Percentiles rank a stretch among this genome's conserved stretches.
These are phyloP conservation scores for Malassezia vespertilionis DNA, from an alignment of 1,284 basidiomycete genomes.

Conservation along the genomic window DNA sequence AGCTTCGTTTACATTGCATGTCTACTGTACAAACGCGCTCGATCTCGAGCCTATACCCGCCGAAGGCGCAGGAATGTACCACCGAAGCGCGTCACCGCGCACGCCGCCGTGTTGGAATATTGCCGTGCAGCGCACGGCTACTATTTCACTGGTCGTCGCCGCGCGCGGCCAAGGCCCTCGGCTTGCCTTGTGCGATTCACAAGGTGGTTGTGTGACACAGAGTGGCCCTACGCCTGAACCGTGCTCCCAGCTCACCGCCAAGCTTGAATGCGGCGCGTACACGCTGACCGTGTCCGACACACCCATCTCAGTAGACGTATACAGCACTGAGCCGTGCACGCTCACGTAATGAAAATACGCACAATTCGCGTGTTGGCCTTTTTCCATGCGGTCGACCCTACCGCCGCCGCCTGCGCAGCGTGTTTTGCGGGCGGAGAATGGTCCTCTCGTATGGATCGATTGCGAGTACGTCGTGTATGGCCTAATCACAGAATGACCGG, in stretches of 20 bases:
- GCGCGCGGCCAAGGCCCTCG: no score
- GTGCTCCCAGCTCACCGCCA: no score
- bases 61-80: conserved; percentile 12
- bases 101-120: no score
- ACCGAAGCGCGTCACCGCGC: conserved; percentile 2
- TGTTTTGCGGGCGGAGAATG: conserved; percentile 48
- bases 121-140: no score
- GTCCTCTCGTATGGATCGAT: conserved; percentile 75
- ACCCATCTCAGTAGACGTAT: not conserved
- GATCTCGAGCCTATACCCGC: not conserved
- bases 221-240: no score
- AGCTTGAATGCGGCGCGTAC: no score
- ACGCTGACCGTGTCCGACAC: no score
- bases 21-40: conserved; percentile 5
- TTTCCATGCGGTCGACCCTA: conserved; percentile 15
- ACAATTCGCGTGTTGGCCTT: not conserved
- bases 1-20: conserved; percentile 3
- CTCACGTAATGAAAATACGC: not conserved
- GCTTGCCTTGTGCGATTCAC: no score
- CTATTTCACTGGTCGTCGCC: no score
- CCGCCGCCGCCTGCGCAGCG: conserved; percentile 28
- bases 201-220: no score
- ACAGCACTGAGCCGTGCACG: not conserved
- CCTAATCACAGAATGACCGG: conserved; percentile 57
- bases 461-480: conserved; percentile 54